Percentiles rank a stretch among this genome's conserved stretches.
These are phyloP conservation scores for Austropuccinia psidii DNA, from an alignment of 1,284 basidiomycete species.

Conservation along the genomic window DNA sequence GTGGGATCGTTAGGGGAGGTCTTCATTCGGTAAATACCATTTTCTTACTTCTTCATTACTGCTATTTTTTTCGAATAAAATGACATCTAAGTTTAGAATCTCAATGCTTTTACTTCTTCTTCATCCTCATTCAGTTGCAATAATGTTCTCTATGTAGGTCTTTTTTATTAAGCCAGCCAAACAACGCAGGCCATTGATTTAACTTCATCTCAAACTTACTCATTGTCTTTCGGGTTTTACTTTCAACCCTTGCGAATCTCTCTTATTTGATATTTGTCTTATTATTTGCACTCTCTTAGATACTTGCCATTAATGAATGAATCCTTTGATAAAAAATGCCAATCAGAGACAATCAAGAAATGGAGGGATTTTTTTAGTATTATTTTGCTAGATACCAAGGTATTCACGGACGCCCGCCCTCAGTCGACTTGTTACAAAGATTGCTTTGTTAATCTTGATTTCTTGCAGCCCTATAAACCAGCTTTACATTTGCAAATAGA, in stretches of 20 bases:
- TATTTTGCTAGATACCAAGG: too few species aligned
- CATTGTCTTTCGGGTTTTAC: too few species aligned
- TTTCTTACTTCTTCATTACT: not conserved
- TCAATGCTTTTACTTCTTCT: constrained; percentile 9
- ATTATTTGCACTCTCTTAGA: constrained; percentile 36
- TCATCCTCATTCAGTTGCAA: not conserved
- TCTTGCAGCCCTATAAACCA: too few species aligned
- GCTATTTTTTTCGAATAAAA: not conserved
- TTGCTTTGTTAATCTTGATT: too few species aligned
- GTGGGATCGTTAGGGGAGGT: constrained; percentile 96
- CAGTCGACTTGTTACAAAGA: too few species aligned
- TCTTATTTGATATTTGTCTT: not conserved
- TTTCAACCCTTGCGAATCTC: constrained; percentile 4
- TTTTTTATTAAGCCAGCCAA: too few species aligned
- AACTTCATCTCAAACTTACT: too few species aligned
- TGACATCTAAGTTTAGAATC: constrained; percentile 35
- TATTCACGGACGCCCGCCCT: too few species aligned
- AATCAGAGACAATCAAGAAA: not conserved
- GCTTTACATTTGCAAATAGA: too few species aligned
- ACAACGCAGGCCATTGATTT: too few species aligned
- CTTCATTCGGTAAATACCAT: constrained; percentile 71
- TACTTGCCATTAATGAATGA: constrained; percentile 42
- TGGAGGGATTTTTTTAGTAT: too few species aligned
- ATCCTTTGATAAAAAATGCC: too few species aligned
- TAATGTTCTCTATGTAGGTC: constrained; percentile 37